These are phyloP conservation scores for Jaltomata sinuosa DNA, from an alignment of 257 asterid genomes.

Conservation along the genomic window DNA sequence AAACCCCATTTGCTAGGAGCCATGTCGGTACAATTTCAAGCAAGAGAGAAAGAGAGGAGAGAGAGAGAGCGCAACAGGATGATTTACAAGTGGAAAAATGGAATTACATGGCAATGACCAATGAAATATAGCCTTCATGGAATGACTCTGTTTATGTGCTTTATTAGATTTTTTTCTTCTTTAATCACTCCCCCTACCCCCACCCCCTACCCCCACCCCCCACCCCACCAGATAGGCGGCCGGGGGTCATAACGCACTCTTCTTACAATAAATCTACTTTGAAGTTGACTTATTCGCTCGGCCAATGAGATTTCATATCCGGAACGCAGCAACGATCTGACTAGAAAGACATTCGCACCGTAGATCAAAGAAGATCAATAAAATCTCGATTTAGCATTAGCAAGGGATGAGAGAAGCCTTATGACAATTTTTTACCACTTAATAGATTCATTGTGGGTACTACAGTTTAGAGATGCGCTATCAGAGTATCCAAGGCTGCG, in stretches of 20 bases:
- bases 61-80: not conserved
- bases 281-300: not conserved
- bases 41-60: conserved; percentile 1
- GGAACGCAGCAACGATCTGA: not conserved
- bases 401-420: not conserved
- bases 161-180: not conserved
- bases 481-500: accelerated
- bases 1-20: conserved; percentile 22
- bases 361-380: no score
- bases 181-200: not conserved
- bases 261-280: not conserved
- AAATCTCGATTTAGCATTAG: not conserved
- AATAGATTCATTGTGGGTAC: not conserved
- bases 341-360: not conserved
- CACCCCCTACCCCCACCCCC: no score
- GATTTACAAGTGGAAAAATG: conserved; percentile 14
- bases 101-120: conserved; percentile 25
- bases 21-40: conserved; percentile 37
- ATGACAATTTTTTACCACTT: not conserved
- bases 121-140: conserved; percentile 30
- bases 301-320: no score
- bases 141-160: conserved; percentile 5
- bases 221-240: no score
- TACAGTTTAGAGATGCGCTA: not conserved
- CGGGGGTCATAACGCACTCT: not conserved